phyloP scores from a whole-genome alignment of 768 basidiomycete genomes.

The Coprinopsis cinerea region DNA sequence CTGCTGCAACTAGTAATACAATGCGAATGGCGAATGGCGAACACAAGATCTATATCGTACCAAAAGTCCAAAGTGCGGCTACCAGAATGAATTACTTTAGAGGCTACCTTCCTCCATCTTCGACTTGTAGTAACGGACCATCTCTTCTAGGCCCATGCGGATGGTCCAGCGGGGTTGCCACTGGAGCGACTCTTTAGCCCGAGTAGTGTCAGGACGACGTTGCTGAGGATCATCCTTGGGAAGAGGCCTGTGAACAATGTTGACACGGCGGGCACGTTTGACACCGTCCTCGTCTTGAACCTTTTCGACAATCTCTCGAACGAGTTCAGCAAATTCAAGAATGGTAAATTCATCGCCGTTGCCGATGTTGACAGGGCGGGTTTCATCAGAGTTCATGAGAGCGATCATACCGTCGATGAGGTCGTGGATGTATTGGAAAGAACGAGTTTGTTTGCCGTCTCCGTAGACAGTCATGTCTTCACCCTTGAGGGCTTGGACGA shows the following conservation, averaged over 20 bases:
- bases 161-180: constrained; percentile 97
- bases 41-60: neutral
- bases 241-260: constrained; percentile 75
- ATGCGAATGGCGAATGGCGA: too few relatives aligned
- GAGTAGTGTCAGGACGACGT: constrained; percentile 86
- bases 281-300: constrained; percentile 82
- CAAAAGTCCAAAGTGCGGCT: neutral
- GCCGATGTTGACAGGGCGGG: constrained; percentile 95
- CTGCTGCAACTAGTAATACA: too few relatives aligned
- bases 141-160: constrained; percentile 90
- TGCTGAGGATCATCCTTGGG: constrained; percentile 94
- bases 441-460: constrained; percentile 89
- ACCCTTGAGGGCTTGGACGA: constrained; percentile 92
- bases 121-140: constrained; percentile 89
- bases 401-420: constrained; percentile 89
- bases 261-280: constrained; percentile 41
- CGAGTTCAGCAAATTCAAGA: constrained; percentile 86
- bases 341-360: constrained; percentile 96
- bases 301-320: constrained; percentile 88
- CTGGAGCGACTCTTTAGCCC: constrained; percentile 74
- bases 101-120: constrained; percentile 83
- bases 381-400: constrained; percentile 92
- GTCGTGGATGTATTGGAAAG: constrained; percentile 98
- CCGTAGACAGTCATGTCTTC: constrained; percentile 98
- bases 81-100: constrained; percentile 31